These are phyloP conservation scores for Kodamaea sp. DNA, from an alignment of 1,139 yeast species.

Conservation along the genomic window DNA sequence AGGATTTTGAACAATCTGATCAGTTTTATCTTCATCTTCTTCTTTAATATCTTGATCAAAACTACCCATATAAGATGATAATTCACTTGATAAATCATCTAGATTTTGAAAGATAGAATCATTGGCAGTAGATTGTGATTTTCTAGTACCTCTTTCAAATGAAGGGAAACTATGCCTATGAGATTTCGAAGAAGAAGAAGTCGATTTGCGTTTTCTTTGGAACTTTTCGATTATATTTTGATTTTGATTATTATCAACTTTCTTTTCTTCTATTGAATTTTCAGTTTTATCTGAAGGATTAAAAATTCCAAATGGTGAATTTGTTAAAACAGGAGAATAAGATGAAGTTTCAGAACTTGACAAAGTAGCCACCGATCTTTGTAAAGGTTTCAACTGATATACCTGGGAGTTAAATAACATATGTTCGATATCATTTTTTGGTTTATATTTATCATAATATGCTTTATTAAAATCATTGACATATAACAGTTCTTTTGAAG, in stretches of 20 bases:
- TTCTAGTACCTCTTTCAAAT: conserved; percentile 13
- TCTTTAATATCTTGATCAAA: not conserved
- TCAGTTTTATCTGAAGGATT: conserved; percentile 5
- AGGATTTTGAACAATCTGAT: too few relatives aligned
- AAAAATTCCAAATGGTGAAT: not conserved
- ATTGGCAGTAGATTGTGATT: conserved; percentile 26
- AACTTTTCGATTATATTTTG: not conserved
- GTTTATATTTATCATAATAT: conserved; percentile 17
- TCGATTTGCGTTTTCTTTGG: conserved; percentile 1
- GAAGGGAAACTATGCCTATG: conserved; percentile 9
- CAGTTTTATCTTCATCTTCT: not conserved
- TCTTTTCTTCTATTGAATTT: not conserved
- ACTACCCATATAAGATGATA: conserved; percentile 19
- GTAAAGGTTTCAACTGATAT: conserved; percentile 31
- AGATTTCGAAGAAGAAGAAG: conserved; percentile 7
- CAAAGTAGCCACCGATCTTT: conserved; percentile 29
- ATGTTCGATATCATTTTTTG: conserved; percentile 9
- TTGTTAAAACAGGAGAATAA: not conserved
- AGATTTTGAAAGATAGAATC: conserved; percentile 29
- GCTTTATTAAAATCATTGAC: conserved; percentile 22
- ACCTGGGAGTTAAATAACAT: conserved; percentile 19
- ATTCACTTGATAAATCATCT: conserved; percentile 30
- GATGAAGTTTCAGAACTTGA: conserved; percentile 10
- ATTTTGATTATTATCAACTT: not conserved
- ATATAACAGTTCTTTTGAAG: conserved; percentile 5